Evolutionary conservation across 23 red algal species (phyloP), one percentile per base, ranked within the genome.

Genomic region (Gracilaria caudata): DNA sequence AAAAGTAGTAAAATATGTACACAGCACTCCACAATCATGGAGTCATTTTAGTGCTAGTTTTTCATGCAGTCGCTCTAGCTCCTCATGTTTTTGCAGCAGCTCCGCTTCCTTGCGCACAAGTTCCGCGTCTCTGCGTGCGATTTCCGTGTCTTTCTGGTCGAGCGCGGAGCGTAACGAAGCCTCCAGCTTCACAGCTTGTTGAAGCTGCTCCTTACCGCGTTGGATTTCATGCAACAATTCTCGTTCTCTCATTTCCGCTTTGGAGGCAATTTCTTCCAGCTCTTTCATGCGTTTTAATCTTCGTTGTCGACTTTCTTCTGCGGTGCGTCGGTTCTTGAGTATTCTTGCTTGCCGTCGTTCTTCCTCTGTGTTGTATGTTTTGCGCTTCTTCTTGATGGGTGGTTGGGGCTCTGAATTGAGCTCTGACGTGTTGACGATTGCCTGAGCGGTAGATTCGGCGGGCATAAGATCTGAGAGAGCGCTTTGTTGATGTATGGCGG

Each of bases 241-340:
- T 51, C 53, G 49, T 81, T 93, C 90, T 43, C 90, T 85, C n/a
- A n/a, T 53, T 49, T 54, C 75, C 14, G 80, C 49, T 9, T 35
- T 78, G 46, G 21, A 75, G 21, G 82, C 81, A 41, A 59, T 68
- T 7, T 53, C 80, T 35, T 93, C 80, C 56, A 93, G 57, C 21
- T 93, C 81, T 39, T 86, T 78, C 90, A 93, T 93, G 36, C 72
- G 63, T 61, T 86, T 93, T 34, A 93, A 63, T 21, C 90, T 68
- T 34, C 90, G 25, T 51, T 93, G 90, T 26, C 90, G 47, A 71
- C 81, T 86, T 55, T 93, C 90, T 70, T 93, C 90, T 20, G 90
- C 90, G 13, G 90, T 93, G 19, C 90, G 28, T 38, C 90, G 51
- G 55, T 93, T 93, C 58, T 93, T 93, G 20, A 86, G 72, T 16